Conservation (phyloP, 2,329 filamentous ascomycete species). For the Pseudonectria buxi region DNA sequence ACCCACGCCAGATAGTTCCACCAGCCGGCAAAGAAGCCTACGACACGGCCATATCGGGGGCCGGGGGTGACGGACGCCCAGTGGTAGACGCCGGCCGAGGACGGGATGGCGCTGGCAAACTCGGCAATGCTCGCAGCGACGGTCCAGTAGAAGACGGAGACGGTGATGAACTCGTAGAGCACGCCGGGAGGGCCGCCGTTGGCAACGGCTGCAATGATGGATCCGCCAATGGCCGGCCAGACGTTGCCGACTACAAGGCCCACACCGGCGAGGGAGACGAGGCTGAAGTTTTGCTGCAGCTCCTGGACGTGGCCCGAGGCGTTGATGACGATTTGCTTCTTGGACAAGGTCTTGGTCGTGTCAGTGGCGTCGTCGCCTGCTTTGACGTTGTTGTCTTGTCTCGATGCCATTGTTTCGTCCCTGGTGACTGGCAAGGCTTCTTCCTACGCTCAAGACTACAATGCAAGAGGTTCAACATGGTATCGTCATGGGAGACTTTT, state of each 20-base stretch:
- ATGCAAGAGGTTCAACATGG: too few species aligned
- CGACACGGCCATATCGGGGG: slow-evolving; percentile 39
- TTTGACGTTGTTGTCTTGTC: slow-evolving; percentile 8
- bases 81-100: slow-evolving; percentile 54
- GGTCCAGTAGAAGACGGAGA: slow-evolving; percentile 48
- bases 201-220: slow-evolving; percentile 43
- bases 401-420: slow-evolving; percentile 5
- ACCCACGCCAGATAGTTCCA: slow-evolving; percentile 39
- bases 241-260: slow-evolving; percentile 37
- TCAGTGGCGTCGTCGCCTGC: slow-evolving; percentile 2
- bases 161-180: slow-evolving; percentile 51
- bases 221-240: slow-evolving; percentile 38
- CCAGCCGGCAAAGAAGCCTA: slow-evolving; percentile 41
- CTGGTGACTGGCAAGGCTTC: too few species aligned
- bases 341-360: slow-evolving; percentile 3
- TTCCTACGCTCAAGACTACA: too few species aligned
- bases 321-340: slow-evolving; percentile 23
- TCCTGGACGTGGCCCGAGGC: slow-evolving; percentile 36
- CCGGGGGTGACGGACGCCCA: slow-evolving; percentile 55
- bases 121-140: slow-evolving; percentile 54
- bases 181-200: slow-evolving; percentile 58
- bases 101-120: slow-evolving; percentile 55
- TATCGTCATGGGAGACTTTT: too few species aligned
- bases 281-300: slow-evolving; percentile 32
- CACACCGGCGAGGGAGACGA: slow-evolving; percentile 35